phyloP scores from a whole-genome alignment of 1,284 basidiomycete species.

The Inonotus obliquus region DNA sequence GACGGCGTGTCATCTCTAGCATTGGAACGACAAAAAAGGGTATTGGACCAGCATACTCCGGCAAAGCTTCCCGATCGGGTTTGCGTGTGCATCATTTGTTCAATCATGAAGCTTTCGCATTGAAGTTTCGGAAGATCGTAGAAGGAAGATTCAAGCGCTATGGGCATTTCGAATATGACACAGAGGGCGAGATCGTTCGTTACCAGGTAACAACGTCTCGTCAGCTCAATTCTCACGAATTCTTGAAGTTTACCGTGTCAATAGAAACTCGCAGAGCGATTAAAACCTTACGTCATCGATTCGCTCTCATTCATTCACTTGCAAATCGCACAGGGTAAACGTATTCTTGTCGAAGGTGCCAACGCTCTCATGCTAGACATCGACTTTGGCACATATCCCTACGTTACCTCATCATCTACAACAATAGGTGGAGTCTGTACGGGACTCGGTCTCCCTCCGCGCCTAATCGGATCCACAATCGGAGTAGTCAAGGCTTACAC shows the following conservation, averaged over 20 bases:
- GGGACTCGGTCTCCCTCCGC: slow-evolving; percentile 92
- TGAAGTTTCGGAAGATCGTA: slow-evolving; percentile 93
- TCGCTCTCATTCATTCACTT: slow-evolving; percentile 83
- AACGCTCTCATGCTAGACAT: slow-evolving; percentile 98
- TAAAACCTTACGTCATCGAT: slow-evolving; percentile 88
- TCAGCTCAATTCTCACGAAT: background rate
- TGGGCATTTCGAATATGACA: slow-evolving; percentile 97
- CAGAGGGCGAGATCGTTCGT: slow-evolving; percentile 90
- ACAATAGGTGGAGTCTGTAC: slow-evolving; percentile 94
- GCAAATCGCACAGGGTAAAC: slow-evolving; percentile 72
- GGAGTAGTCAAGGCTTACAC: slow-evolving; percentile 99
- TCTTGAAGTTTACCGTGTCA: background rate
- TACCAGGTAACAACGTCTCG: slow-evolving; percentile 58
- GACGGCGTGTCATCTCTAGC: slow-evolving; percentile 33
- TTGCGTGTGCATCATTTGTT: slow-evolving; percentile 96
- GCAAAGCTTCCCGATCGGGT: slow-evolving; percentile 95
- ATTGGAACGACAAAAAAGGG: slow-evolving; percentile 98
- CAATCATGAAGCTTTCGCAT: slow-evolving; percentile 81
- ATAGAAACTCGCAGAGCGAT: slow-evolving; percentile 78
- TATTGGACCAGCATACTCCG: slow-evolving; percentile 97
- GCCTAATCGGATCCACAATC: slow-evolving; percentile 77
- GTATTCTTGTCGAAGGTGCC: slow-evolving; percentile 91
- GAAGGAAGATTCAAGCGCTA: slow-evolving; percentile 98
- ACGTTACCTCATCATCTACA: slow-evolving; percentile 92
- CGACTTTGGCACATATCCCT: slow-evolving; percentile 97